Percentiles rank a stretch among this genome's conserved stretches.
Evolutionary conservation across 179 eudicot species (phyloP).

Genomic region (Carnegiea gigantea): DNA sequence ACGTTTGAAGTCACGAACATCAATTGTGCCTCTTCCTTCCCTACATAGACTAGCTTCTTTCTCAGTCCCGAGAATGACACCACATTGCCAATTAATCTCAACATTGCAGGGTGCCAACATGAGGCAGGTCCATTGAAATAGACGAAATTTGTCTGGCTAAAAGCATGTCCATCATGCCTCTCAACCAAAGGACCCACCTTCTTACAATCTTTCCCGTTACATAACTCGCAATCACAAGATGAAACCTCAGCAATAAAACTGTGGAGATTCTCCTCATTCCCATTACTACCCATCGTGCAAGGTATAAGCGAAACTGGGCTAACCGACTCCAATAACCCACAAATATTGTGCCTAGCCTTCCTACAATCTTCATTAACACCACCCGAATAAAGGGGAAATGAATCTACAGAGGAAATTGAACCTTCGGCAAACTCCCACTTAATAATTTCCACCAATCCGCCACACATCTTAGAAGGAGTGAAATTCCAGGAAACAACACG

Average conservation of each 20-base stretch:
- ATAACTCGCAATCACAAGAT: conserved; percentile 53
- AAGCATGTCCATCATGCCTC: conserved; percentile 34
- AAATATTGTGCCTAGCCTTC: conserved; percentile 36
- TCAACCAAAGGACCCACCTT: conserved; percentile 13
- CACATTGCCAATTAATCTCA: conserved; percentile 46
- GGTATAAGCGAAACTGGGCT: conserved; percentile 68
- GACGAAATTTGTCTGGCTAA: conserved; percentile 36
- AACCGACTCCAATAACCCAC: conserved; percentile 54
- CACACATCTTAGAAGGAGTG: conserved; percentile 49
- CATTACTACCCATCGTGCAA: conserved; percentile 29
- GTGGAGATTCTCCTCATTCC: conserved; percentile 25
- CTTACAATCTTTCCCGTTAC: conserved; percentile 29
- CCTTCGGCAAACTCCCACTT: conserved; percentile 44
- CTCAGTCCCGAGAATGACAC: conserved; percentile 50
- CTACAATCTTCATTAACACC: conserved; percentile 20
- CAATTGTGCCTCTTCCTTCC: conserved; percentile 49
- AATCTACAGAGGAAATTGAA: conserved; percentile 11
- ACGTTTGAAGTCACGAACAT: conserved; percentile 58
- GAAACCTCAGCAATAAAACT: conserved; percentile 62
- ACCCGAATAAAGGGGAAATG: conserved; percentile 34
- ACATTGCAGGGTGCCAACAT: conserved; percentile 63
- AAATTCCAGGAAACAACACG: conserved; percentile 70
- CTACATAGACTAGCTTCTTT: conserved; percentile 71
- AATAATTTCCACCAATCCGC: conserved; percentile 74
- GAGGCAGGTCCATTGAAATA: conserved; percentile 61